Conservation (phyloP, 306 rosid species). For the Cicer chorassanicum region DNA sequence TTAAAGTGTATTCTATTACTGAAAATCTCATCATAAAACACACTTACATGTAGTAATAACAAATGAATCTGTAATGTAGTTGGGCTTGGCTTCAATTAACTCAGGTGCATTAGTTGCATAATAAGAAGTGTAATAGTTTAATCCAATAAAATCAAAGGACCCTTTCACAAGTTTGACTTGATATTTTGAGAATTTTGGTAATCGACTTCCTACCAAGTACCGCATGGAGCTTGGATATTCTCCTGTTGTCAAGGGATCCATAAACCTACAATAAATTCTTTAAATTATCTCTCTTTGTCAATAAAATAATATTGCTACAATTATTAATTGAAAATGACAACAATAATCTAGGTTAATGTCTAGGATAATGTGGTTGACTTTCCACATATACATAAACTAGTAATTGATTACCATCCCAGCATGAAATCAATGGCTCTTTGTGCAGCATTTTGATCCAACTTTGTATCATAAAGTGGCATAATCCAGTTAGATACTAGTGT, state of each 20-base stretch:
- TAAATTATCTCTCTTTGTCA: not conserved
- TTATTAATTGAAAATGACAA: too few species aligned
- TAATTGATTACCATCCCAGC: constrained; percentile 43
- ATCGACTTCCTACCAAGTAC: constrained; percentile 28
- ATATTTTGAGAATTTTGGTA: constrained; percentile 33
- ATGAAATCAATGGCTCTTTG: constrained; percentile 55
- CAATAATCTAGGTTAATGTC: not conserved
- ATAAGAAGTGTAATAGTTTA: constrained; percentile 41
- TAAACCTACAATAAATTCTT: constrained; percentile 29
- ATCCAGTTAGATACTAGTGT: constrained; percentile 47
- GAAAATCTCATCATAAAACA: not conserved
- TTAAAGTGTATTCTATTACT: not conserved
- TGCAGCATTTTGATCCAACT: constrained; percentile 46
- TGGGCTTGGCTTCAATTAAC: not conserved
- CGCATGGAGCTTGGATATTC: constrained; percentile 37
- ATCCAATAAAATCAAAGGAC: constrained; percentile 46
- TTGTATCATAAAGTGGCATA: constrained; percentile 46
- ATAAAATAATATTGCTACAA: too few species aligned
- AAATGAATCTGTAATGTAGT: constrained; percentile 31
- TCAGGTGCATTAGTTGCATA: constrained; percentile 41
- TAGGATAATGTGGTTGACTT: not conserved
- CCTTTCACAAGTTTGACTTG: constrained; percentile 12
- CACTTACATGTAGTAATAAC: constrained; percentile 27
- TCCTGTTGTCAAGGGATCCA: constrained; percentile 43
- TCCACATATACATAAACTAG: not conserved